Percentiles rank a stretch among this genome's conserved stretches.
These are phyloP conservation scores for Thermothielavioides terrestris DNA, from an alignment of 495 filamentous ascomycete species.

Conservation along the genomic window DNA sequence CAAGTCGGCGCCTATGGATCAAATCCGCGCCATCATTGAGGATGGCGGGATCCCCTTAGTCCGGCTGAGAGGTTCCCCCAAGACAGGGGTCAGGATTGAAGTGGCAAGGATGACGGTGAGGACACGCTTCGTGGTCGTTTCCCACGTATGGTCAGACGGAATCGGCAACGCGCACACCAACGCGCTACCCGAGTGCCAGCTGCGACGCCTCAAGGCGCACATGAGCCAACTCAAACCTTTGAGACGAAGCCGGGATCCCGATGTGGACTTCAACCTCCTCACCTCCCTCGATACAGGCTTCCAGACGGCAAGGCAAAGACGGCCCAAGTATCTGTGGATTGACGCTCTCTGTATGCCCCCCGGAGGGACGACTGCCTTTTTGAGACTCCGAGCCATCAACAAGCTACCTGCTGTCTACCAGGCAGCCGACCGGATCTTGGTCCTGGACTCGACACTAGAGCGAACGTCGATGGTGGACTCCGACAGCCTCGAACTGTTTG, in stretches of 20 bases:
- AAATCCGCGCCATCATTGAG: slow-evolving; percentile 15
- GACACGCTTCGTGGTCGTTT: slow-evolving; percentile 14
- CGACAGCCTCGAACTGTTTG: slow-evolving; percentile 12
- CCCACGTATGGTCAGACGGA: slow-evolving; percentile 18
- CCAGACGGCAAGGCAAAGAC: slow-evolving; percentile 1
- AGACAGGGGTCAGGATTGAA: slow-evolving; percentile 6
- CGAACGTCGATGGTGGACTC: slow-evolving; percentile 9
- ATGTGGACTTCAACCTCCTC: slow-evolving; percentile 7
- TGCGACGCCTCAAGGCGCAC: slow-evolving; percentile 12
- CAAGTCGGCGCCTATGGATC: slow-evolving; percentile 8
- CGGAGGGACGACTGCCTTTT: not conserved
- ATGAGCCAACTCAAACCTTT: slow-evolving; percentile 9
- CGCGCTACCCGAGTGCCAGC: slow-evolving; percentile 16
- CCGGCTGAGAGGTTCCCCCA: not conserved
- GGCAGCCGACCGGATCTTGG: slow-evolving; percentile 16
- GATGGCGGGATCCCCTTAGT: slow-evolving; percentile 17
- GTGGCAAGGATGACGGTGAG: slow-evolving; percentile 9
- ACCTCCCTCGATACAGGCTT: slow-evolving; percentile 15
- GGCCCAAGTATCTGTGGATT: slow-evolving; percentile 18
- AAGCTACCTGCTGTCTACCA: slow-evolving; percentile 16
- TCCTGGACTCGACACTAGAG: slow-evolving; percentile 14
- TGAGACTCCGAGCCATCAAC: slow-evolving; percentile 16
- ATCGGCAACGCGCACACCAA: slow-evolving; percentile 13
- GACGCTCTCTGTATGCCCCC: slow-evolving; percentile 20
- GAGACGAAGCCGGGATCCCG: not conserved